phyloP scores from a whole-genome alignment of 2,329 filamentous ascomycete genomes.

The Colletotrichum endophyticum region DNA sequence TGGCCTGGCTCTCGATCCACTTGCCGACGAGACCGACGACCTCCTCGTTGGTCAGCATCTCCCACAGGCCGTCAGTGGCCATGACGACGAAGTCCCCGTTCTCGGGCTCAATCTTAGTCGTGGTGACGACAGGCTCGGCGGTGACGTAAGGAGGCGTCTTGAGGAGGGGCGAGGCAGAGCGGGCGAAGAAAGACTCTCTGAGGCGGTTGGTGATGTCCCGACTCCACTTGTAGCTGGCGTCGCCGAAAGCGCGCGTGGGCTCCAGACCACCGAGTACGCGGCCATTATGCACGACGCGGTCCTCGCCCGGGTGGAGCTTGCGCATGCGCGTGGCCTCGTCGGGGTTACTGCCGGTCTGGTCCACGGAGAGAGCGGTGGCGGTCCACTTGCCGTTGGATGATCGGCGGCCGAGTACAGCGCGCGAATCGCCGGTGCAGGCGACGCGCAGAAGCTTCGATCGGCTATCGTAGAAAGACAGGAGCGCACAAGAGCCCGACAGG shows the following conservation, averaged over 20 bases:
- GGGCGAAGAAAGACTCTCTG: conserved; percentile 85
- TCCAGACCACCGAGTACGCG: conserved; percentile 91
- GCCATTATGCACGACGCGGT: conserved; percentile 85
- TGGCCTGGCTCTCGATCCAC: conserved; percentile 85
- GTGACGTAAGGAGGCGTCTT: conserved; percentile 97
- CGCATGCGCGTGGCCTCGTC: conserved; percentile 85
- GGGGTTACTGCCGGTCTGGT: conserved; percentile 90
- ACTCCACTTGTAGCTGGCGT: conserved; percentile 97
- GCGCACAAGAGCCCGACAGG: conserved; percentile 93
- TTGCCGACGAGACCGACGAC: conserved; percentile 95
- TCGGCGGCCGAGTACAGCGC: conserved; percentile 87
- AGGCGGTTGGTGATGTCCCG: conserved; percentile 83
- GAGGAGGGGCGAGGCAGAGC: conserved; percentile 75
- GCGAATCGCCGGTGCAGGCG: conserved; percentile 94
- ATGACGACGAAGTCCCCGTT: conserved; percentile 95
- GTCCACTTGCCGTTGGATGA: conserved; percentile 86
- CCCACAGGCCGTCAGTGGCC: conserved; percentile 96
- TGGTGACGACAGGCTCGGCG: conserved; percentile 92
- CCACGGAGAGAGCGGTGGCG: conserved; percentile 85
- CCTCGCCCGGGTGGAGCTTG: conserved; percentile 86
- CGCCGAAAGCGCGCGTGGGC: conserved; percentile 92
- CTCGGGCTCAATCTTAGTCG: conserved; percentile 86
- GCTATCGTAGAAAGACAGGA: conserved; percentile 95
- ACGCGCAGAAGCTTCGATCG: conserved; percentile 86
- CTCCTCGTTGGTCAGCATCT: conserved; percentile 99